phyloP scores from a whole-genome alignment of 306 rosid genomes.

The Vicia sativa region DNA sequence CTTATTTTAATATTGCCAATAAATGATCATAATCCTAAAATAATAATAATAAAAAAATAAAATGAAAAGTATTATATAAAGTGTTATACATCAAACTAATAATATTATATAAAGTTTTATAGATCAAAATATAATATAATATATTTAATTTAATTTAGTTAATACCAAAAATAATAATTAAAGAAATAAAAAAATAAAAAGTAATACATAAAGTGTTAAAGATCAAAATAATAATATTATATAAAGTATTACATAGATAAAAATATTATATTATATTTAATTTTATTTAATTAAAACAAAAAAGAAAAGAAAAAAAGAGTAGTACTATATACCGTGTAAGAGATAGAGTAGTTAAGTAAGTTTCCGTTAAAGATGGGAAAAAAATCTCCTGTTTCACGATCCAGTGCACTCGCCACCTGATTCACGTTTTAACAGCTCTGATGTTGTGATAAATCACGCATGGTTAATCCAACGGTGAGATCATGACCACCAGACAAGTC shows the following conservation, averaged over 20 bases:
- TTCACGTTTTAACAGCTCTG: background rate
- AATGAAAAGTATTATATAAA: too few species aligned
- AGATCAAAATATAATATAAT: background rate
- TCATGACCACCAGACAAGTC: background rate
- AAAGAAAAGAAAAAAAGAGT: background rate
- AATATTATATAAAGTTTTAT: too few species aligned
- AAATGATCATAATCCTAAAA: background rate
- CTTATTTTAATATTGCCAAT: background rate
- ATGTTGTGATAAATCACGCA: background rate
- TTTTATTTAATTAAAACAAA: background rate
- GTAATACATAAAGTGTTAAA: too few species aligned
- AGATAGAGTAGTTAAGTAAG: slow-evolving; percentile 11
- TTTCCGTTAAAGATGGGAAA: slow-evolving; percentile 35
- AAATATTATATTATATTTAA: background rate
- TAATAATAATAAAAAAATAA: background rate
- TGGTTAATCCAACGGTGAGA: slow-evolving; percentile 27
- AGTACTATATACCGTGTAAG: background rate
- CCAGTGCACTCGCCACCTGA: slow-evolving; percentile 8
- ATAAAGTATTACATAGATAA: too few species aligned
- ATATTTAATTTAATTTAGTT: background rate
- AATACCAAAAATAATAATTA: background rate
- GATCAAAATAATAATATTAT: too few species aligned
- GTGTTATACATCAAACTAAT: too few species aligned
- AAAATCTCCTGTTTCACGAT: background rate
- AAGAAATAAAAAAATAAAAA: too few species aligned